These are phyloP conservation scores for Chara braunii DNA, from an alignment of 139 green algal species.

Conservation along the genomic window DNA sequence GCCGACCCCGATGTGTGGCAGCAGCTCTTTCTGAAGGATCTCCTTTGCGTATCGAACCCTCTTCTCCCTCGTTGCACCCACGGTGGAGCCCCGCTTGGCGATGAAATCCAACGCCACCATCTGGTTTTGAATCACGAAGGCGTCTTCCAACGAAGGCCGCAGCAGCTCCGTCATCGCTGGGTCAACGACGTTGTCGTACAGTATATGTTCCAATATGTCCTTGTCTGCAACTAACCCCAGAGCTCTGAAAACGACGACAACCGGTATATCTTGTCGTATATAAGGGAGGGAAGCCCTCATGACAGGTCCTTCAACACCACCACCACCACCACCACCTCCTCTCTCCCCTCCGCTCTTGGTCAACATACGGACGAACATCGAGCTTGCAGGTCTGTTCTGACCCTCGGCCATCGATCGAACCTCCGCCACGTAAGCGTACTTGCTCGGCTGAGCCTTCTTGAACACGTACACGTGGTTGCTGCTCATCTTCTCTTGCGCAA, in stretches of 20 bases:
- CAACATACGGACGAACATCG: constrained; percentile 73
- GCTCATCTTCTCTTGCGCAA: constrained; percentile 91
- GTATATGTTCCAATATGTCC: constrained; percentile 48
- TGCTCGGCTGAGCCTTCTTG: constrained; percentile 78
- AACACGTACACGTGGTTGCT: constrained; percentile 96
- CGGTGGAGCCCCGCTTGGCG: constrained; percentile 34
- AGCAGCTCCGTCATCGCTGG: constrained; percentile 84
- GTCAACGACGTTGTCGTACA: constrained; percentile 51
- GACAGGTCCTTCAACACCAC: neutral
- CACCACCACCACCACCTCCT: too few relatives aligned
- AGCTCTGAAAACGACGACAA: constrained; percentile 42
- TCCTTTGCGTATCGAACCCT: constrained; percentile 40
- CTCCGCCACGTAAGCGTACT: constrained; percentile 75
- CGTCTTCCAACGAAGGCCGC: constrained; percentile 83
- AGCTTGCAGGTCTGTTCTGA: constrained; percentile 60
- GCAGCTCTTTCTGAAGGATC: constrained; percentile 48
- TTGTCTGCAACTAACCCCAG: constrained; percentile 46
- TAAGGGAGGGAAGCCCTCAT: neutral
- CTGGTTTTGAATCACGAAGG: constrained; percentile 66
- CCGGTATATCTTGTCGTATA: constrained; percentile 31
- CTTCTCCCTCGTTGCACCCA: neutral
- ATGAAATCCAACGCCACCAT: constrained; percentile 83
- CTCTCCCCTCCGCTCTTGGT: neutral
- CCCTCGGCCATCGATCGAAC: constrained; percentile 65
- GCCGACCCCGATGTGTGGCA: constrained; percentile 42